Base-by-base conservation (phyloP, 148 eudicot genomes). In the Vaccinium corymbosum region DNA sequence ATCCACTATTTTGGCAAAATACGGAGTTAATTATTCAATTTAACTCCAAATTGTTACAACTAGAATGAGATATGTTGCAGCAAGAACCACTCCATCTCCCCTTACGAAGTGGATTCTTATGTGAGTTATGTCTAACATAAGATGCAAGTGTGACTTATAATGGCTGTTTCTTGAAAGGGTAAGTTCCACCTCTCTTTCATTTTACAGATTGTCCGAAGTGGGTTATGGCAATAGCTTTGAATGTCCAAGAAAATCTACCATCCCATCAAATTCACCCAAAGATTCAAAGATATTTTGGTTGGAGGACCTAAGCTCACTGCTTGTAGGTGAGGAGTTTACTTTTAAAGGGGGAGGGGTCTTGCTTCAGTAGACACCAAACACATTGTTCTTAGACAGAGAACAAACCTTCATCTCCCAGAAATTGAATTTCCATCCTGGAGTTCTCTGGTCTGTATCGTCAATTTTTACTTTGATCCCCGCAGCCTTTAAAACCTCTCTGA, bases 351-450 rank as follows among this genome's bases (percentile, higher is more conserved):
- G 73, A 27, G 32, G 38, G 38, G 4, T 27, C 4, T 68, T 27
- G 38, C 7, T 29, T 27, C 32, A 64, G 9, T 0, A 0, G 35
- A 25, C 27, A 46, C 27, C 1, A 17, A 1, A 14, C 5, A 27
- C 4, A 29, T 57, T 32, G 76, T 61, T 51, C 32, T 50, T 66
- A 49, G 32, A 62, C 19, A 17, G 38, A 42, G 77, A 49, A 68
- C 88, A 80, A 56, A 97, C 99, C 99, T 97, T 95, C 98, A 97
- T 97, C 87, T 97, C 99, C 98, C 98, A 97, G 88, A 91, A 95
- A 87, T 97, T 97, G 82, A 90, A 97, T 87, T 97, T 97, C 99
- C 99, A 97, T 27, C 99, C 99, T 82, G 99, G 99, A 20, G 99
- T 97, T 87, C 91, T 89, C 90, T 94, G 99, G 82, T 97, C 99